Evolutionary conservation across 371 early-diverging fungal species (phyloP), one percentile per base, ranked within the genome.

Genomic region (Mortierella sp.): DNA sequence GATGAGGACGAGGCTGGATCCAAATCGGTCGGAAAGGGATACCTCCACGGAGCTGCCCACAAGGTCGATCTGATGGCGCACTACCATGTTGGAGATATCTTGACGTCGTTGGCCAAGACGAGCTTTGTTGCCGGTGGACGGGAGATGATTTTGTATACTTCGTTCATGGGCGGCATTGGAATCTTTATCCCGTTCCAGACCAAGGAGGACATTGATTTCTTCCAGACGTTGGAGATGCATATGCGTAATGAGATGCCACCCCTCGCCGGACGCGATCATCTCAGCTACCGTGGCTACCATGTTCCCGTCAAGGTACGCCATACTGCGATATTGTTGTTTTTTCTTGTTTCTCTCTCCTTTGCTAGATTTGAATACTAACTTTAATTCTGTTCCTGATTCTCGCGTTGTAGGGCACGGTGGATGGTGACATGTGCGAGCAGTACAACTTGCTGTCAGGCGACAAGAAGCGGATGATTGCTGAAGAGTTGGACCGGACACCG

Each of bases 341-440:
- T 55, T 29, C 14, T 4, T 55, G 9, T 31, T 14, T 11, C 11
- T 53, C 4, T 31, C 14, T 11, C 14, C 10, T n/a, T 50, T 16
- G 22, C 16, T 58, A 31, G n/a, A n/a, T n/a, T n/a, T n/a, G n/a
- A n/a, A n/a, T n/a, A 19, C 19, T 8, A 9, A 19, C 58, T 43
- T 13, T 66, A n/a, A 9, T 24, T n/a, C 16, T 11, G 11, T 44
- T 48, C 13, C n/a, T n/a, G n/a, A n/a, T n/a, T 39, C 47, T 19
- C 29, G 11, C 24, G 31, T 24, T 43, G n/a, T 85, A 88, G 69
- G 82, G 90, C 45, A 95, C 95, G 10, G 89, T 98, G 71, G 99
- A 99, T 85, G 99, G 99, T 40, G 96, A 97, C 86, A 80, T 99
- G 63, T 96, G 97, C 81, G 98, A 98, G 87, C 90, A 90, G 79